These are phyloP conservation scores for Pyricularia sp. DNA, from an alignment of 2,329 filamentous ascomycete species.

Conservation along the genomic window DNA sequence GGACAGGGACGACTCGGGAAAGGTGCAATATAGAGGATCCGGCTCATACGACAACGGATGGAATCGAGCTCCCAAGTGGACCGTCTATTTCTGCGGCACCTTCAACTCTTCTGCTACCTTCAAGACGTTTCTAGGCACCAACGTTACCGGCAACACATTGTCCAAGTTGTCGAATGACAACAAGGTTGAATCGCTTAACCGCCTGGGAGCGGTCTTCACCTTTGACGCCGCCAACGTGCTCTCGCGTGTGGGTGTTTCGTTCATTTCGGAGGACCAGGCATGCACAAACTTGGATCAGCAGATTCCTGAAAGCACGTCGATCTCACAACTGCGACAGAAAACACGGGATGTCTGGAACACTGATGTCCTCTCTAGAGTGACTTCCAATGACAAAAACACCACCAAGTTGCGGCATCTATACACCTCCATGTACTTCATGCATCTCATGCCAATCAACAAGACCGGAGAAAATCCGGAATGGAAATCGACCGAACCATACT, in stretches of 20 bases:
- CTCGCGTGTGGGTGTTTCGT: constrained; percentile 58
- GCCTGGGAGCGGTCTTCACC: constrained; percentile 43
- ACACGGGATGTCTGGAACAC: constrained; percentile 49
- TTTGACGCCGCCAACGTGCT: constrained; percentile 37
- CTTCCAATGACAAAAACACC: constrained; percentile 44
- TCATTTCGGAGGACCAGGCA: constrained; percentile 52
- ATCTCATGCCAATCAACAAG: constrained; percentile 58
- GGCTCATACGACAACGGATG: constrained; percentile 58
- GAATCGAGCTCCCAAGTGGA: constrained; percentile 55
- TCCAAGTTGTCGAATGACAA: constrained; percentile 21
- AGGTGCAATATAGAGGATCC: constrained; percentile 43
- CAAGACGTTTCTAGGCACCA: constrained; percentile 31
- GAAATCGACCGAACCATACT: constrained; percentile 57
- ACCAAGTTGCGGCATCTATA: constrained; percentile 54
- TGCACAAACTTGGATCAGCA: constrained; percentile 48
- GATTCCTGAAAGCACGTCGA: constrained; percentile 35
- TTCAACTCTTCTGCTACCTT: constrained; percentile 35
- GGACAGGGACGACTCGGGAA: constrained; percentile 26
- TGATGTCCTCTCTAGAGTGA: constrained; percentile 54
- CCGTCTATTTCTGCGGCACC: constrained; percentile 52
- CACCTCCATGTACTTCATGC: constrained; percentile 60
- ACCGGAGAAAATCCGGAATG: constrained; percentile 63
- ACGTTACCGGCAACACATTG: constrained; percentile 20
- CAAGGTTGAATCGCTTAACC: constrained; percentile 21
- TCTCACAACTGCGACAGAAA: constrained; percentile 33